These are phyloP conservation scores for Lodderomyces elongisporus DNA, from an alignment of 1,139 yeast genomes.

Conservation along the genomic window DNA sequence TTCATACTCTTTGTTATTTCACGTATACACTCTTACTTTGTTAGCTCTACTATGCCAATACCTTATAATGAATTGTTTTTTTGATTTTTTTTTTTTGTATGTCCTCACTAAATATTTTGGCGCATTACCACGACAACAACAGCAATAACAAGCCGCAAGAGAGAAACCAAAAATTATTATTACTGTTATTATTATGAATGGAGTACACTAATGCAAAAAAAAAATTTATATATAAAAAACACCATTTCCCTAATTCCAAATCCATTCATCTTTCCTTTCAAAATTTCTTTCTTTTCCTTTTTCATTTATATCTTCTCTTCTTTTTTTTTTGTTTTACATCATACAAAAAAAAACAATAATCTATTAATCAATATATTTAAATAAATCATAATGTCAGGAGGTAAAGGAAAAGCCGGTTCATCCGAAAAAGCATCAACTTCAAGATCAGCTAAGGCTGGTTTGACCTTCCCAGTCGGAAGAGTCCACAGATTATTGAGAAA, in stretches of 20 bases:
- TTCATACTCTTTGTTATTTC: no score
- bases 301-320: conserved; percentile 1
- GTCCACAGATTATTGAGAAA: conserved; percentile 52
- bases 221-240: conserved; percentile 2
- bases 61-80: no score
- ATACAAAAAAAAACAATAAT: conserved; percentile 6
- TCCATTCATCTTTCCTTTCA: no score
- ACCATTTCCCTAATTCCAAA: conserved; percentile 2
- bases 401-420: conserved; percentile 52
- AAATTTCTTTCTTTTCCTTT: conserved; percentile 2
- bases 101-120: no score
- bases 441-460: conserved; percentile 51
- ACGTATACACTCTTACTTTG: no score
- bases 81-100: no score
- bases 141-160: no score
- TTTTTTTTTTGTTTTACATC: conserved; percentile 8
- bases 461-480: conserved; percentile 54
- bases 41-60: no score
- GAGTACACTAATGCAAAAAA: conserved; percentile 1
- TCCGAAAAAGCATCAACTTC: conserved; percentile 50
- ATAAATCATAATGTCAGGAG: conserved; percentile 40
- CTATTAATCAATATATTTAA: conserved; percentile 12
- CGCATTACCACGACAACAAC: no score
- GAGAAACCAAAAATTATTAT: no score
- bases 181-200: no score